phyloP scores from a whole-genome alignment of 2,329 filamentous ascomycete species.

The Venturia pyrina region DNA sequence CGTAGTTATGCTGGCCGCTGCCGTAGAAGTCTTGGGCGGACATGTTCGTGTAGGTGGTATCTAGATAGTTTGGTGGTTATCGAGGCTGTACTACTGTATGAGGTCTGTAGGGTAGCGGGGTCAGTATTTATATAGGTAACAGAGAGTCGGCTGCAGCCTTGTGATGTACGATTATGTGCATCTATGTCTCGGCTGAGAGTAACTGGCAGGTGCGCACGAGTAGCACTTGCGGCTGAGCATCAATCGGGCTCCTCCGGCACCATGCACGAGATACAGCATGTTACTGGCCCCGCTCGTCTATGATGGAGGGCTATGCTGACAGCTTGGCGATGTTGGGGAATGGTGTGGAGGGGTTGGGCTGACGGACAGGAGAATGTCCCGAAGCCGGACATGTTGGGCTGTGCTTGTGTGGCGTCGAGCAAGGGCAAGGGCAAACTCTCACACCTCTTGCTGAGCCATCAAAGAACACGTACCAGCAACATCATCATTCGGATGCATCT shows the following conservation, averaged over 20 bases:
- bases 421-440: neutral
- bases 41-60: slow-evolving; percentile 6
- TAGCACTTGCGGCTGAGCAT: neutral
- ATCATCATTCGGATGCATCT: neutral
- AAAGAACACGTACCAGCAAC: neutral
- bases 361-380: neutral
- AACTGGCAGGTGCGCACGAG: neutral
- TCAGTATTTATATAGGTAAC: neutral
- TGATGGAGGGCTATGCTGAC: neutral
- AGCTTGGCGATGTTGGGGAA: neutral
- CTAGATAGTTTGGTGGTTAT: neutral
- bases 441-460: neutral
- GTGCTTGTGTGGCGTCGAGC: neutral
- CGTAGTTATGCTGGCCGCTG: neutral
- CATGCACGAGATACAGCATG: neutral
- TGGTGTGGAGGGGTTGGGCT: neutral
- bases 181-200: neutral
- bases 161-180: neutral
- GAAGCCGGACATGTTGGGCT: neutral
- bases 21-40: slow-evolving; percentile 13
- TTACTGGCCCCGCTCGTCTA: neutral
- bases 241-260: neutral
- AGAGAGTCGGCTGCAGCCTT: neutral
- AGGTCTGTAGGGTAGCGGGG: neutral
- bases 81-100: neutral